phyloP scores from a whole-genome alignment of 2,329 filamentous ascomycete genomes.

The Amesomyces nigricolor region DNA sequence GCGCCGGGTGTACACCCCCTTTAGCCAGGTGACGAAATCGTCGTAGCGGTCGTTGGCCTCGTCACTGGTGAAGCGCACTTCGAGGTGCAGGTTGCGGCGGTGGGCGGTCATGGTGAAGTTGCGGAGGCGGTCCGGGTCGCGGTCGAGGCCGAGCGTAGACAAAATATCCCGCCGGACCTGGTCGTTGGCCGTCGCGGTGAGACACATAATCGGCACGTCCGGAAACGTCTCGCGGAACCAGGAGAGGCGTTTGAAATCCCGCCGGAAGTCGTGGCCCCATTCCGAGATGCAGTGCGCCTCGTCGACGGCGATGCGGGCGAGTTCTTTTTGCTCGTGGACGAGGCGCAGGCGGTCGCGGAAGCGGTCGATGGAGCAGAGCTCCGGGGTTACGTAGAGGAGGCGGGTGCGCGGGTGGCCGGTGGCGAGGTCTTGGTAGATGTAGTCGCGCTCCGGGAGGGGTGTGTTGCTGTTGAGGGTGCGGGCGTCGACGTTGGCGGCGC shows the following conservation, averaged over 20 bases:
- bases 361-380: conserved; percentile 70
- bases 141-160: conserved; percentile 63
- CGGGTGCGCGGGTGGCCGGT: conserved; percentile 80
- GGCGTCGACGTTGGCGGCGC: conserved; percentile 68
- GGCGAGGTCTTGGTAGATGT: conserved; percentile 74
- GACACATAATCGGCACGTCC: conserved; percentile 81
- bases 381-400: conserved; percentile 88
- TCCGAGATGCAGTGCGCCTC: conserved; percentile 97
- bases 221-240: conserved; percentile 83
- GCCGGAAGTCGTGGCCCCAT: conserved; percentile 98
- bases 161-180: conserved; percentile 81
- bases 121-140: conserved; percentile 56
- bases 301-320: conserved; percentile 85
- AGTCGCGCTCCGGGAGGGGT: conserved; percentile 54
- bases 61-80: conserved; percentile 77
- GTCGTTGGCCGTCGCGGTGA: conserved; percentile 84
- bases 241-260: conserved; percentile 76
- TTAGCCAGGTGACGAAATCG: conserved; percentile 73
- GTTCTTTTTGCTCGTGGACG: conserved; percentile 73
- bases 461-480: conserved; percentile 86
- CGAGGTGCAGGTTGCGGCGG: conserved; percentile 82
- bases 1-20: conserved; percentile 64
- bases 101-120: conserved; percentile 79
- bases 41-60: conserved; percentile 65
- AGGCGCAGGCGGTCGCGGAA: conserved; percentile 71